phyloP scores from a whole-genome alignment of 1,284 basidiomycete species.

The Irpex rosettiformis region DNA sequence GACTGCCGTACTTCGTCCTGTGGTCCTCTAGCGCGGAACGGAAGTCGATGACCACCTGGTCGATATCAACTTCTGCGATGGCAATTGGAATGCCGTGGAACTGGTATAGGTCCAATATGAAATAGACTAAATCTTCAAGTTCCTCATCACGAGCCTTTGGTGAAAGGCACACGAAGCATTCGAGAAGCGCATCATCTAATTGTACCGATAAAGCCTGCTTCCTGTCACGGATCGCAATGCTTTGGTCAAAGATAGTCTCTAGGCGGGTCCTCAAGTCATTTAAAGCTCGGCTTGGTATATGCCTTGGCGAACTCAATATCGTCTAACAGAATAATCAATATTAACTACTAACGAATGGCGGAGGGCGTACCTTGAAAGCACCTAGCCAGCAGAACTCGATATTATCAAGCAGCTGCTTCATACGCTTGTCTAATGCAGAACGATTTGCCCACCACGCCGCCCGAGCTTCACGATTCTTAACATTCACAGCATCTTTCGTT shows the following conservation, averaged over 20 bases:
- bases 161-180: slow-evolving; percentile 82
- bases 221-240: slow-evolving; percentile 58
- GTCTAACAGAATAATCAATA: slow-evolving; percentile 55
- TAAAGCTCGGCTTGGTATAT: slow-evolving; percentile 44
- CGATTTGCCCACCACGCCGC: slow-evolving; percentile 86
- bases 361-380: slow-evolving; percentile 80
- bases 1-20: slow-evolving; percentile 36
- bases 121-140: slow-evolving; percentile 92
- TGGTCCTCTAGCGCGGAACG: slow-evolving; percentile 71
- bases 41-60: slow-evolving; percentile 78
- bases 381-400: slow-evolving; percentile 98
- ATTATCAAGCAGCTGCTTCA: slow-evolving; percentile 75
- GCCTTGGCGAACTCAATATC: slow-evolving; percentile 59
- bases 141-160: slow-evolving; percentile 89
- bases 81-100: slow-evolving; percentile 89
- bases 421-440: slow-evolving; percentile 69
- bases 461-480: slow-evolving; percentile 64
- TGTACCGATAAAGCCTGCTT: slow-evolving; percentile 50
- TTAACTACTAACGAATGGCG: background rate
- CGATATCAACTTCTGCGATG: slow-evolving; percentile 90
- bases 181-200: slow-evolving; percentile 73
- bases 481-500: slow-evolving; percentile 69
- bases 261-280: slow-evolving; percentile 59
- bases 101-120: slow-evolving; percentile 91
- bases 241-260: slow-evolving; percentile 72